Conservation (phyloP, 768 basidiomycete genomes). For the Leucogyrophana mollusca region DNA sequence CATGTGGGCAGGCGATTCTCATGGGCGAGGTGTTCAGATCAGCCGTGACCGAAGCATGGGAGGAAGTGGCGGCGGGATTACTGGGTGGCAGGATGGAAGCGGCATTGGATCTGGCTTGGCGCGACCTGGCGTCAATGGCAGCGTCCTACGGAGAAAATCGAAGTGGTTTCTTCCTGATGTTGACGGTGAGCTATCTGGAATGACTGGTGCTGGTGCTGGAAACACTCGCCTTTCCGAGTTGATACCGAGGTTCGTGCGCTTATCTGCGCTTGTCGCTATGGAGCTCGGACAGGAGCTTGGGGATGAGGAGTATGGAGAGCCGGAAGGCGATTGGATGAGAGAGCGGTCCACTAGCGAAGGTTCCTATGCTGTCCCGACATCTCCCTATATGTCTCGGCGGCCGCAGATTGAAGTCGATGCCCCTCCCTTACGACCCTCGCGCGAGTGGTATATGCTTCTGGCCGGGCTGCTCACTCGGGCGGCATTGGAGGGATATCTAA, state of each 20-base stretch:
- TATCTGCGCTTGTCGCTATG: slow-evolving; percentile 76
- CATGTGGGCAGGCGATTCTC: slow-evolving; percentile 24
- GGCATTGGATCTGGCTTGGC: slow-evolving; percentile 73
- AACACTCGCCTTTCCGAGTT: slow-evolving; percentile 67
- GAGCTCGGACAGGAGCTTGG: slow-evolving; percentile 73
- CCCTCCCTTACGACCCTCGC: slow-evolving; percentile 62
- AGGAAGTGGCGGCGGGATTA: slow-evolving; percentile 48
- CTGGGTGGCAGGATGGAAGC: slow-evolving; percentile 73
- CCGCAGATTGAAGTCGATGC: slow-evolving; percentile 38
- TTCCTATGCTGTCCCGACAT: slow-evolving; percentile 8
- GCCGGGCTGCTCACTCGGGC: slow-evolving; percentile 79
- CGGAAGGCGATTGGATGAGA: slow-evolving; percentile 27
- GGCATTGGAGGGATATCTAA: slow-evolving; percentile 81
- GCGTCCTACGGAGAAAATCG: slow-evolving; percentile 52
- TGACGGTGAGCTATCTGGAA: slow-evolving; percentile 19
- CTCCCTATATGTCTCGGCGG: slow-evolving; percentile 16
- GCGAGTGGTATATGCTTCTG: slow-evolving; percentile 81
- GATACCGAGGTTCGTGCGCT: slow-evolving; percentile 68
- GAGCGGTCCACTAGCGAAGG: slow-evolving; percentile 20
- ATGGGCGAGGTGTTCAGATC: slow-evolving; percentile 18
- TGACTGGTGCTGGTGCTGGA: slow-evolving; percentile 40
- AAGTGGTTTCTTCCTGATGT: slow-evolving; percentile 22
- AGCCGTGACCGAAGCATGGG: slow-evolving; percentile 22
- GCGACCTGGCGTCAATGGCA: slow-evolving; percentile 54
- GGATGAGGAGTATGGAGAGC: slow-evolving; percentile 46